phyloP scores from a whole-genome alignment of 495 filamentous ascomycete species.

The Penicillium dipodomyicola region DNA sequence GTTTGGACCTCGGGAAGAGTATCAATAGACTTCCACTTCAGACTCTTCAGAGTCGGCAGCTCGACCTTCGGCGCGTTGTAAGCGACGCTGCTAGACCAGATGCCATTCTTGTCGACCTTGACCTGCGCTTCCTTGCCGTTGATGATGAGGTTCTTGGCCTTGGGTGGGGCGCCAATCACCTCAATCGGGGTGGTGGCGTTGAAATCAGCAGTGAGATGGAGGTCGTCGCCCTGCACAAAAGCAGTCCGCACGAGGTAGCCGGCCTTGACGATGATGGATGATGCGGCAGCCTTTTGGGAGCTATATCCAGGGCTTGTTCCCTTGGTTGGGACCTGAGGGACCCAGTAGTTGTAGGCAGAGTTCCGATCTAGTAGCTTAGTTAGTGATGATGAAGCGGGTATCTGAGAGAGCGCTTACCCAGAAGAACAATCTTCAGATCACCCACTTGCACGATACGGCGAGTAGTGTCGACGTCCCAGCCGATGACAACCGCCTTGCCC shows the following conservation, averaged over 20 bases:
- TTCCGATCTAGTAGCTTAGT: conserved; percentile 53
- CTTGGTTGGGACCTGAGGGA: conserved; percentile 49
- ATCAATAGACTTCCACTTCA: conserved; percentile 71
- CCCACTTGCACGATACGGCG: conserved; percentile 56
- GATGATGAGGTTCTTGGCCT: conserved; percentile 53
- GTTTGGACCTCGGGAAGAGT: conserved; percentile 65
- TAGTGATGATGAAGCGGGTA: background rate
- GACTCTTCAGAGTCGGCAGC: conserved; percentile 52
- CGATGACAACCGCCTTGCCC: conserved; percentile 50
- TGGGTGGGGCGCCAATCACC: conserved; percentile 57
- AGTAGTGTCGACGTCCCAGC: conserved; percentile 52
- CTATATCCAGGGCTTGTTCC: conserved; percentile 37
- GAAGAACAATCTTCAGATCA: conserved; percentile 53
- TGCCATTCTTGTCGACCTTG: conserved; percentile 48
- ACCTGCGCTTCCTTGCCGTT: conserved; percentile 51
- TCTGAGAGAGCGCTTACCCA: conserved; percentile 34
- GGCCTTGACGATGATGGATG: conserved; percentile 64
- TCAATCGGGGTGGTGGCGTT: conserved; percentile 67
- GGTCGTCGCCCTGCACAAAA: conserved; percentile 44
- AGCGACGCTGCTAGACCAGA: conserved; percentile 50
- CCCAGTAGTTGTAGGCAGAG: conserved; percentile 75
- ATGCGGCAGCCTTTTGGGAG: conserved; percentile 39
- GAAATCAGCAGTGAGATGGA: conserved; percentile 67
- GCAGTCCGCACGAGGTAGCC: conserved; percentile 73
- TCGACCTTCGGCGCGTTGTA: conserved; percentile 52